Evolutionary conservation across 208 protist genomes (phyloP), one percentile per base, ranked within the genome.

Genomic region (Leptomonas pyrrhocoris): DNA sequence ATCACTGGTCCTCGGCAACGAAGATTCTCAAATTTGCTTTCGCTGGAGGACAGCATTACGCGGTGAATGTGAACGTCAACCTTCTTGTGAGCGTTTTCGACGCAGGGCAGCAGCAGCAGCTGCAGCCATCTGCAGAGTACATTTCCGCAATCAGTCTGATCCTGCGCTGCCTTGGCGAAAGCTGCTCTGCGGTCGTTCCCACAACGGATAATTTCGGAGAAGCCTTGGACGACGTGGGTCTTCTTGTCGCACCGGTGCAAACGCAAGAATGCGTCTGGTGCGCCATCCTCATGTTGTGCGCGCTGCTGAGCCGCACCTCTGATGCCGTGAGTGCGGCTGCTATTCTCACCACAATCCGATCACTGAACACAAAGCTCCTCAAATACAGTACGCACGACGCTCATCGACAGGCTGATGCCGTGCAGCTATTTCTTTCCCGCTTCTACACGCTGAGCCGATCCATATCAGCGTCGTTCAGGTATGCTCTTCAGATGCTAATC

Each of bases 1-100:
- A 57, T 9, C 59, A 75, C 54, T 83, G 78, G 56, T 60, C 64
- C 12, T 86, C 81, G 6, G 61, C 67, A 16, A 56, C 76, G 27
- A 69, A 69, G 13, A 62, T 83, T 0, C 18, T 69, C 7, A 57
- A 43, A 31, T 63, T 74, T 16, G 40, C 42, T 0, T 79, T 83
- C 46, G 51, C 68, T n/a, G 77, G 74, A 53, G 40, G 30, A 6
- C 53, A 65, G 25, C 53, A 83, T 42, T 83, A 74, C 54, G 59
- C 67, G 15, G 55, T 86, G 27, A 55, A 69, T 45, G 49, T 81
- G 9, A 55, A 79, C 61, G 77, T 79, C 11, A 58, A 78, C 27
- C 42, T 53, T 9, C 56, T 88, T 40, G 38, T 80, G 30, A 65
- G 50, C 42, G 50, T 50, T 6, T 31, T 70, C 15, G 34, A 53